phyloP scores from a whole-genome alignment of 768 basidiomycete species.

The Kwoniella pini region DNA sequence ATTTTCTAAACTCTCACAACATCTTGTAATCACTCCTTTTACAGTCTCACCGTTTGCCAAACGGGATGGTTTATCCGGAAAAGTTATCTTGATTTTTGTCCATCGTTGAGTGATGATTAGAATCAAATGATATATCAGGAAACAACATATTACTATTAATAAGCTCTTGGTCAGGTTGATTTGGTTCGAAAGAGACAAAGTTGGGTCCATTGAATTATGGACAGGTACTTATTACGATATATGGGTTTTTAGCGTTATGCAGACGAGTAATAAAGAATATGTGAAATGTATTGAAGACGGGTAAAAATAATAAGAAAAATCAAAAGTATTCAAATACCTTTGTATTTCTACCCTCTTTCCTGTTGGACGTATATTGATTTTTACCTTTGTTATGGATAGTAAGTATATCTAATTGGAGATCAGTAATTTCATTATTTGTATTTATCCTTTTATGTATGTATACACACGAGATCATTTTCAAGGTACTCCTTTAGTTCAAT shows the following conservation, averaged over 20 bases:
- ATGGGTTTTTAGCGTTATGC: no score
- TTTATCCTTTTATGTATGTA: background rate
- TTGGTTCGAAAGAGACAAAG: background rate
- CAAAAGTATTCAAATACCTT: background rate
- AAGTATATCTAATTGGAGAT: no score
- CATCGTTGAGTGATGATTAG: background rate
- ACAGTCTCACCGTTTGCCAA: constrained; percentile 7
- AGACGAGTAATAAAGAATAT: background rate
- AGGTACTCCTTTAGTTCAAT: background rate
- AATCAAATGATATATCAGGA: constrained; percentile 1
- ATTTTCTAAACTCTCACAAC: constrained; percentile 20
- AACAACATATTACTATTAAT: constrained; percentile 5
- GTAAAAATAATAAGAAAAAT: no score
- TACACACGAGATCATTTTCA: background rate
- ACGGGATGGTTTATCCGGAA: background rate
- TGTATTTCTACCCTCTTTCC: no score
- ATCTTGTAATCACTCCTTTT: background rate
- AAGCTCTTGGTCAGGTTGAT: background rate
- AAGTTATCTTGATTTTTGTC: constrained; percentile 9
- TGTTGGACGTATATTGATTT: no score
- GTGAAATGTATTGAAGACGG: no score
- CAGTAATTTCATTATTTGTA: no score
- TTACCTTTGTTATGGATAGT: no score
- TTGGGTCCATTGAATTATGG: constrained; percentile 10
- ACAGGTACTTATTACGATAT: no score